Percentiles rank a stretch among this genome's conserved stretches.
phyloP scores from a whole-genome alignment of 2,329 filamentous ascomycete genomes.

The Colletotrichum sp. region DNA sequence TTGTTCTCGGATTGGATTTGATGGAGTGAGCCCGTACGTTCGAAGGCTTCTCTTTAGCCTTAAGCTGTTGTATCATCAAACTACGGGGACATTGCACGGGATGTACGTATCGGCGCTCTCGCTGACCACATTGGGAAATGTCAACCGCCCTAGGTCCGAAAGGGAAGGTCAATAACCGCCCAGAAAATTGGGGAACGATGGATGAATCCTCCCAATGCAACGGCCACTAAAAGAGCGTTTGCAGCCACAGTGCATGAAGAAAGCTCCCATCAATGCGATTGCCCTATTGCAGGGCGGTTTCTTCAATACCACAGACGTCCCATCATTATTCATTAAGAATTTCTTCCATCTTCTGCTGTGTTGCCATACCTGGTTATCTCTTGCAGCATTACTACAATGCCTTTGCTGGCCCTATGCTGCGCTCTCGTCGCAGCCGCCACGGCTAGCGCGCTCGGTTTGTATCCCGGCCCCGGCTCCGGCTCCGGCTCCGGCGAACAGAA shows the following conservation, averaged over 20 bases:
- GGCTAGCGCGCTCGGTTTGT: not conserved
- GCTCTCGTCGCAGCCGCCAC: not conserved
- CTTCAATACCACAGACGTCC: not conserved
- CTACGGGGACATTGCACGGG: rapidly evolving
- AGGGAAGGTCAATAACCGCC: not conserved
- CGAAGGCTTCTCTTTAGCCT: not conserved
- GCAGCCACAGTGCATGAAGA: not conserved
- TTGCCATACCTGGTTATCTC: not conserved
- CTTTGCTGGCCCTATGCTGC: not conserved
- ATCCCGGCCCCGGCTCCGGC: not conserved
- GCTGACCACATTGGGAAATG: not conserved
- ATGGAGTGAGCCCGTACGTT: not conserved
- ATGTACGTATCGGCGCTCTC: not conserved
- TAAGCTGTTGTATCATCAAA: not conserved
- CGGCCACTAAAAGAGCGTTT: not conserved
- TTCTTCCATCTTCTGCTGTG: not conserved
- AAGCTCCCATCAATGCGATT: not conserved
- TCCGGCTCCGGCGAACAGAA: not conserved
- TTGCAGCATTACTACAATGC: not conserved
- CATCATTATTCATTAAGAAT: not conserved
- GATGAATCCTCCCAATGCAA: not conserved
- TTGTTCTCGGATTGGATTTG: not conserved
- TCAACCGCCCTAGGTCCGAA: not conserved
- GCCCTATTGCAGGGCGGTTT: not conserved
- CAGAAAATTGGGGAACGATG: not conserved